A percentile compares a stretch with the other conserved stretches of the same genome.
These are phyloP conservation scores for Trichoderma cornu-damae DNA, from an alignment of 2,329 filamentous ascomycete species.

Conservation along the genomic window DNA sequence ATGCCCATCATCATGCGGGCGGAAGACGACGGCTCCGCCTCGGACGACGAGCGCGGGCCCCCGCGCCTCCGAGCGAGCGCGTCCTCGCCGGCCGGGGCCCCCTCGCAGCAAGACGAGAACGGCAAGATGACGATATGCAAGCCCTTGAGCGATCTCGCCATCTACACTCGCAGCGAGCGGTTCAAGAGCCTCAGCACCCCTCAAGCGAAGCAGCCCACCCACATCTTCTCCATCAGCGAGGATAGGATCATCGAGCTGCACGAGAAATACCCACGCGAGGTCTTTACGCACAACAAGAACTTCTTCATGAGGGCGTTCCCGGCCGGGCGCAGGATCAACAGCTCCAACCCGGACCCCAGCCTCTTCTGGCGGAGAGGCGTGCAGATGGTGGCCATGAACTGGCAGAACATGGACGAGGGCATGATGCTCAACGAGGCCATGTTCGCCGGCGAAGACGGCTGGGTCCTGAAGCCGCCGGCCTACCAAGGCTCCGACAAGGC, in stretches of 20 bases:
- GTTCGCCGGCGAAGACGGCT: conserved; percentile 82
- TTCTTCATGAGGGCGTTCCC: conserved; percentile 93
- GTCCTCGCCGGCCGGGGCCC: conserved; percentile 3
- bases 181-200: conserved; percentile 68
- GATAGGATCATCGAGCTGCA: conserved; percentile 59
- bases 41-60: conserved; percentile 40
- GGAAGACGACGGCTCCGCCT: conserved; percentile 39
- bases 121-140: conserved; percentile 61
- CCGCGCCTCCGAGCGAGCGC: not conserved
- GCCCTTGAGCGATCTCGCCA: conserved; percentile 65
- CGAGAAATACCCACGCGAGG: conserved; percentile 61
- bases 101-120: conserved; percentile 23
- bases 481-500: conserved; percentile 53
- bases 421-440: conserved; percentile 98
- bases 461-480: conserved; percentile 76
- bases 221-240: conserved; percentile 88
- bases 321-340: conserved; percentile 69
- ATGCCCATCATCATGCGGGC: conserved; percentile 25
- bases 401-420: conserved; percentile 89
- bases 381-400: conserved; percentile 97
- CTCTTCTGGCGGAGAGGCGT: conserved; percentile 90
- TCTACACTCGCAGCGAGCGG: conserved; percentile 83
- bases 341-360: conserved; percentile 91
- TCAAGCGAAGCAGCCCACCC: conserved; percentile 52
- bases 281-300: conserved; percentile 82